A percentile compares a stretch with the other conserved stretches of the same genome.
phyloP scores from a whole-genome alignment of 2,329 filamentous ascomycete species.

The Aspergillus tanneri region DNA sequence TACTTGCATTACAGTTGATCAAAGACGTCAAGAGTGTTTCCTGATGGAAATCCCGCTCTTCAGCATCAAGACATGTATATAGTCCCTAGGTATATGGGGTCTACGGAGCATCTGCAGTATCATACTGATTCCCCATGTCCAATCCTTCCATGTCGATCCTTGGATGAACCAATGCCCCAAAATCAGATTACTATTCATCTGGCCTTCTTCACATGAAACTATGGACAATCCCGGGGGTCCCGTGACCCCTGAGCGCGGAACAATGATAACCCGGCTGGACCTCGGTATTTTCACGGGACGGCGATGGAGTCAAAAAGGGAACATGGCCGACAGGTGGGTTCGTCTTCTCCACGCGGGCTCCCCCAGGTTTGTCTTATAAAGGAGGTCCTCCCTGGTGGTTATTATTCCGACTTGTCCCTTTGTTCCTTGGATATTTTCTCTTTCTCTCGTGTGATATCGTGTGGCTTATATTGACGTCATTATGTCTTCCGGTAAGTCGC shows the following conservation, averaged over 20 bases:
- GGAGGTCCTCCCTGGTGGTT: slow-evolving; percentile 1
- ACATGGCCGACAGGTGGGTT: slow-evolving; percentile 18
- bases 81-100: no score
- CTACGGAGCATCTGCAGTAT: no score
- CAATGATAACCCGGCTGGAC: slow-evolving; percentile 27
- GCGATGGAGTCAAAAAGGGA: slow-evolving; percentile 18
- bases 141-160: no score
- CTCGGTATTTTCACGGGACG: slow-evolving; percentile 34
- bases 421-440: slow-evolving; percentile 5
- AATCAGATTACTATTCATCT: not conserved
- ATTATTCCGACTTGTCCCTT: slow-evolving; percentile 1
- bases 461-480: slow-evolving; percentile 25
- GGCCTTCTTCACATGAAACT: slow-evolving; percentile 25
- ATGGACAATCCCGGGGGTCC: slow-evolving; percentile 16
- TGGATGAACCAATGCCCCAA: slow-evolving; percentile 11
- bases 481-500: slow-evolving; percentile 45
- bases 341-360: slow-evolving; percentile 8
- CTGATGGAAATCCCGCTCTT: no score
- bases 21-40: no score
- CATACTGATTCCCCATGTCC: slow-evolving; percentile 20
- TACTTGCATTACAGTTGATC: no score
- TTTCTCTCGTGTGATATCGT: not conserved
- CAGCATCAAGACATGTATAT: no score
- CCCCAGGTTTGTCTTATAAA: slow-evolving; percentile 18
- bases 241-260: slow-evolving; percentile 26